These are phyloP conservation scores for Boletus rubescentipes DNA, from an alignment of 768 basidiomycete genomes.

Conservation along the genomic window DNA sequence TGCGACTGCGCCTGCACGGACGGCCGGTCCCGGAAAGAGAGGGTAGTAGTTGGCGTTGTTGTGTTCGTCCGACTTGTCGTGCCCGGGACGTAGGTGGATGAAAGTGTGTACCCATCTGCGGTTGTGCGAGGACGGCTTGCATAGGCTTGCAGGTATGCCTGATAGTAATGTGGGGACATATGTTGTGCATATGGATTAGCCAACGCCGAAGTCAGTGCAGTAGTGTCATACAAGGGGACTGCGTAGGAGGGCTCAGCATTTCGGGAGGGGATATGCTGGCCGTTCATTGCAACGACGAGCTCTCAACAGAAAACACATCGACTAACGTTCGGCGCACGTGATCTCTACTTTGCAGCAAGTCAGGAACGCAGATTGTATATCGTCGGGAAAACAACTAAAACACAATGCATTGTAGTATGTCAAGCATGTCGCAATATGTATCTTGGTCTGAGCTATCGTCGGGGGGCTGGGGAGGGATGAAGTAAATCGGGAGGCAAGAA, in stretches of 20 bases:
- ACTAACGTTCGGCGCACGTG: constrained; percentile 17
- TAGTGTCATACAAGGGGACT: constrained; percentile 22
- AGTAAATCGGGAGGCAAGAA: constrained; percentile 30
- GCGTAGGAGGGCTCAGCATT: constrained; percentile 8
- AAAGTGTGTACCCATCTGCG: constrained; percentile 38
- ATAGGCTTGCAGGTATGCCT: constrained; percentile 47
- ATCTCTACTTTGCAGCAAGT: constrained; percentile 12
- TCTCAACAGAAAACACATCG: neutral
- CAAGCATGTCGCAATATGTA: constrained; percentile 28
- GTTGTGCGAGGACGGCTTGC: constrained; percentile 24
- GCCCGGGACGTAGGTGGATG: constrained; percentile 37
- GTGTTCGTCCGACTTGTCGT: neutral
- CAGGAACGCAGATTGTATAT: constrained; percentile 27
- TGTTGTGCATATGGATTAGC: constrained; percentile 31
- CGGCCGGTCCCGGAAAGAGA: constrained; percentile 2
- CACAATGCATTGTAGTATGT: constrained; percentile 36
- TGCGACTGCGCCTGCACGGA: constrained; percentile 1
- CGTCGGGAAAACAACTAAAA: constrained; percentile 24
- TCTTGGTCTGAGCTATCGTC: constrained; percentile 25
- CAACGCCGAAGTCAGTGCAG: constrained; percentile 25
- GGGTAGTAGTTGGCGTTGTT: neutral
- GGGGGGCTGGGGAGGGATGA: constrained; percentile 13
- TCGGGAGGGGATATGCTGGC: constrained; percentile 11
- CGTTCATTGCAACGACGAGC: constrained; percentile 6
- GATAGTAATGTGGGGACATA: constrained; percentile 52